Percentiles rank a stretch among this genome's conserved stretches.
Conservation (phyloP, 106 monocot species). For the Dendrobium huoshanense region DNA sequence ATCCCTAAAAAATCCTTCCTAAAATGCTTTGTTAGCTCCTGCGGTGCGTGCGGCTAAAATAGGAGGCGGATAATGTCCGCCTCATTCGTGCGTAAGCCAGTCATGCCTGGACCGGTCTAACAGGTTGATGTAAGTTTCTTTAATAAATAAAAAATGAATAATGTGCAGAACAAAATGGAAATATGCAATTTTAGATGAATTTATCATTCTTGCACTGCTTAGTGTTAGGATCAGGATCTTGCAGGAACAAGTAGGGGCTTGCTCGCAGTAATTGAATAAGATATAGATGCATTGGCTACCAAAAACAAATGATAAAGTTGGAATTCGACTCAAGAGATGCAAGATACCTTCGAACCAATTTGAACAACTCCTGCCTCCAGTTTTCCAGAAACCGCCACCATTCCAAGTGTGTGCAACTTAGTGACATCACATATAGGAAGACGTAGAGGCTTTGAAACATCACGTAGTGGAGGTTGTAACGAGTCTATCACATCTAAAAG, state of each 20-base stretch:
- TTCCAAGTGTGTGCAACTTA: slow-evolving; percentile 52
- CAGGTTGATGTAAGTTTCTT: no score
- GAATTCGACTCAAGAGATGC: background rate
- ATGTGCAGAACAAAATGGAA: no score
- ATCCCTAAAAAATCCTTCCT: no score
- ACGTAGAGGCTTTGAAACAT: slow-evolving; percentile 76
- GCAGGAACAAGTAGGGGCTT: no score
- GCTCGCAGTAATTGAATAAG: background rate
- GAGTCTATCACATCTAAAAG: slow-evolving; percentile 83
- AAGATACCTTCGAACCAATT: slow-evolving; percentile 83
- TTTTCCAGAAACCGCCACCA: slow-evolving; percentile 76
- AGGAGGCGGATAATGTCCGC: no score
- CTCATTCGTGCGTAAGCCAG: no score
- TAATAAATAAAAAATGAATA: no score
- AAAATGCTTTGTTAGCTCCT: no score
- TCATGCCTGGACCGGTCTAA: no score
- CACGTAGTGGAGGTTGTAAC: slow-evolving; percentile 61
- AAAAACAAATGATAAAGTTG: background rate
- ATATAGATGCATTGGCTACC: background rate
- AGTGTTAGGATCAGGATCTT: no score
- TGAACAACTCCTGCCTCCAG: slow-evolving; percentile 77
- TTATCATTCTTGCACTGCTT: no score
- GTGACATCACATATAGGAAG: slow-evolving; percentile 95
- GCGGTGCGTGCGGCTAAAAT: no score
- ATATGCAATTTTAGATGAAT: background rate